Percentiles rank a stretch among this genome's conserved stretches.
These are phyloP conservation scores for Colletotrichum lindemuthianum DNA, from an alignment of 2,329 filamentous ascomycete genomes.

Conservation along the genomic window DNA sequence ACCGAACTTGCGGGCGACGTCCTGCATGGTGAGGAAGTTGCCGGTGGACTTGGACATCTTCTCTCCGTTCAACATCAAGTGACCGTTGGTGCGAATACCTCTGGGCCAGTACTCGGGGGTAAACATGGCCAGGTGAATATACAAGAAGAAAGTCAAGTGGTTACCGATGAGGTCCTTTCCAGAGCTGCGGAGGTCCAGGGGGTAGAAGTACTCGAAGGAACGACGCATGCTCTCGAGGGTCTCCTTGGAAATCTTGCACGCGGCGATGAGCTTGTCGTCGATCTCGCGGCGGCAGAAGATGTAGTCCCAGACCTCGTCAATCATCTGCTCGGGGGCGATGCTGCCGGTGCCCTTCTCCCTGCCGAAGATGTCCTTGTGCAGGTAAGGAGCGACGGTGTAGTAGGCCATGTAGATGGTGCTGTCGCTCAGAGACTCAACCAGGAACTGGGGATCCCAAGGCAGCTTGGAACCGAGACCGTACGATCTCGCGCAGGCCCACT, in stretches of 20 bases:
- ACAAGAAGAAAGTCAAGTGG: conserved; percentile 90
- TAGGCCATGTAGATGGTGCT: conserved; percentile 93
- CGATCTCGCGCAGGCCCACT: conserved; percentile 93
- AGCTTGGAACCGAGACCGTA: conserved; percentile 94
- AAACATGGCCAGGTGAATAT: conserved; percentile 92
- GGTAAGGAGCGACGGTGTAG: conserved; percentile 72
- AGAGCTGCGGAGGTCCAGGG: conserved; percentile 85
- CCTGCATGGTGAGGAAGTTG: conserved; percentile 92
- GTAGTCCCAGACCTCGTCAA: conserved; percentile 96
- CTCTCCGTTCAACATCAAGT: conserved; percentile 92
- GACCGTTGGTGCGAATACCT: conserved; percentile 88
- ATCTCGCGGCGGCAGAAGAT: conserved; percentile 83
- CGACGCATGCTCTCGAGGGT: conserved; percentile 83
- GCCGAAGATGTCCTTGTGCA: conserved; percentile 90
- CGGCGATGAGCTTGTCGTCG: conserved; percentile 69
- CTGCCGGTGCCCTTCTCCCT: conserved; percentile 73
- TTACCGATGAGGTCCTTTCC: conserved; percentile 95
- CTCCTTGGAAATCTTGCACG: conserved; percentile 77
- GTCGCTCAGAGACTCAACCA: conserved; percentile 93
- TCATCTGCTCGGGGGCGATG: conserved; percentile 87
- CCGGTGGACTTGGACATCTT: conserved; percentile 99
- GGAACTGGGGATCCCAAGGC: conserved; percentile 90
- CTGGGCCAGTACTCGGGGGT: conserved; percentile 88
- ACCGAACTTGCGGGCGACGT: conserved; percentile 90
- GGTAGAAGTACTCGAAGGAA: conserved; percentile 98